Evolutionary conservation across 345 rosid genomes (phyloP).

Genomic region (Hibiscus syriacus): DNA sequence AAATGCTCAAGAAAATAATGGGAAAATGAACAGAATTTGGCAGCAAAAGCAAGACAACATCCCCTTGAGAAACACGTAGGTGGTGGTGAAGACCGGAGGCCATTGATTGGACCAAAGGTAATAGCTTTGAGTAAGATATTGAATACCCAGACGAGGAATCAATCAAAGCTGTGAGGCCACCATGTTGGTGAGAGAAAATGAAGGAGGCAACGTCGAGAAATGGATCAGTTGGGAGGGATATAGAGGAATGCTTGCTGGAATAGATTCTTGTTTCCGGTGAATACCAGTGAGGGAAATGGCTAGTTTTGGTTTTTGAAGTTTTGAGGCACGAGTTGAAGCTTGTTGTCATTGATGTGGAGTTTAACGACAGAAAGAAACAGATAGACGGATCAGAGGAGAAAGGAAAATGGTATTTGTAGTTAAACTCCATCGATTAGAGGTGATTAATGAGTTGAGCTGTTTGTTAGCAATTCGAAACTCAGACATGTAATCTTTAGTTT

Average conservation of each 20-base stretch:
- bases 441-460: too few species aligned
- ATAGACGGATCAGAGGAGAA: background rate
- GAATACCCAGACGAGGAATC: conserved; percentile 60
- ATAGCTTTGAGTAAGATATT: conserved; percentile 46
- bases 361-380: background rate
- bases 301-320: background rate
- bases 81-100: conserved; percentile 52
- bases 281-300: conserved; percentile 26
- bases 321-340: background rate
- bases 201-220: conserved; percentile 52
- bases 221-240: conserved; percentile 43
- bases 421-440: too few species aligned
- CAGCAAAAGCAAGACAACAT: conserved; percentile 56
- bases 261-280: conserved; percentile 53
- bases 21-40: conserved; percentile 72
- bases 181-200: conserved; percentile 50
- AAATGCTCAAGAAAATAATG: conserved; percentile 44
- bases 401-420: background rate
- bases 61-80: conserved; percentile 51
- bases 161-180: conserved; percentile 36
- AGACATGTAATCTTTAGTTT: too few species aligned
- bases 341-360: conserved; percentile 6
- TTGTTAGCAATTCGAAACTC: too few species aligned
- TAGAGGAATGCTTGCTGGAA: conserved; percentile 38
- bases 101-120: conserved; percentile 37